Evolutionary conservation across 441 rosid species (phyloP), one percentile per base, ranked within the genome.

Genomic region (Populus hybrid): DNA sequence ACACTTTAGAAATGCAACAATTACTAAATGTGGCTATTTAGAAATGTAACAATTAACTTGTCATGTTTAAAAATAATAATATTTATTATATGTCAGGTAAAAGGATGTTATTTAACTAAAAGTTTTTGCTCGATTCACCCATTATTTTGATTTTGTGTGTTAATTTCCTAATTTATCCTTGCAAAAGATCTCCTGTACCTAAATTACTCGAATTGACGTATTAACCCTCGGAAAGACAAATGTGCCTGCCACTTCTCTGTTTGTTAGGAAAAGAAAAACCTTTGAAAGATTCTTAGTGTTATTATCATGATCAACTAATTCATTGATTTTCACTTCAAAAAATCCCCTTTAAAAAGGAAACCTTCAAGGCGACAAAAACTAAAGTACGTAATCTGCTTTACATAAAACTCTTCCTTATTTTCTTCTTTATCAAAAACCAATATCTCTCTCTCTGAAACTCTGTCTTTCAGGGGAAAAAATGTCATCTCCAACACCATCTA

Each of bases 401-500:
- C 75, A 65, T 18, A 38, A 30, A 40, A 66, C 28, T 10, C 34
- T 69, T 66, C 69, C 67, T 5, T 23, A 5, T n/a, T 18, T 24
- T 3, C 24, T 24, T 35, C 8, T 11, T 16, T 12, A 3, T 46
- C 59, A 36, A 21, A 35, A 30, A 24, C 3, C 4, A 34, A 5
- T 28, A 18, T 8, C 18, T 40, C 38, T 40, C 38, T 12, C 61
- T 10, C 32, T 23, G 20, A 28, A 28, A 24, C 24, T 66, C 65
- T 36, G 20, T 50, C n/a, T 35, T 9, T 11, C 6, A 8, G 20
- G 11, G n/a, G 8, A 8, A 28, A 61, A 40, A 16, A 85, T 85
- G 85, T 77, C 82, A 32, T 73, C 82, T 11, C 70, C 86, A 8
- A 69, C 76, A 77, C 72, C 75, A 40, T 50, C 74, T 36, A 75